Conservation (phyloP, 1,284 basidiomycete species). For the Waitea zeae region DNA sequence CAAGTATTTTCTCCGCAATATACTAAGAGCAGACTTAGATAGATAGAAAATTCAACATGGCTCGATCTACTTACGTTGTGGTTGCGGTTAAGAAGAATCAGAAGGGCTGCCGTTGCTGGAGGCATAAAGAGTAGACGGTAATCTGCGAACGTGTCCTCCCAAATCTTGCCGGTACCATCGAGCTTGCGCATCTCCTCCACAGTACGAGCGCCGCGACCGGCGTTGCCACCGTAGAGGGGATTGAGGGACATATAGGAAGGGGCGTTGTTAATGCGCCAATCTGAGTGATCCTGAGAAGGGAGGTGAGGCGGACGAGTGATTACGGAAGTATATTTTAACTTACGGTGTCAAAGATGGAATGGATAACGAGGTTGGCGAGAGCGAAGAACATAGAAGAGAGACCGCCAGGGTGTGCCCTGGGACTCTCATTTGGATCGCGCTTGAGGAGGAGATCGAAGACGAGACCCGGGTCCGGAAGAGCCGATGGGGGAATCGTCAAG, state of each 20-base stretch:
- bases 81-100: slow-evolving; percentile 69
- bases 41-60: not conserved
- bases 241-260: slow-evolving; percentile 78
- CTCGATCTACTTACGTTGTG: slow-evolving; percentile 60
- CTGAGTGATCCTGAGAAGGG: not conserved
- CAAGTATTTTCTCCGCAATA: slow-evolving; percentile 59
- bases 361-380: slow-evolving; percentile 71
- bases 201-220: slow-evolving; percentile 17
- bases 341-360: slow-evolving; percentile 25
- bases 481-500: slow-evolving; percentile 41
- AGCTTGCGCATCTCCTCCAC: slow-evolving; percentile 45
- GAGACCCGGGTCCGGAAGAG: slow-evolving; percentile 61
- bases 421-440: slow-evolving; percentile 41
- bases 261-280: slow-evolving; percentile 56
- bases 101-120: slow-evolving; percentile 52
- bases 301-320: slow-evolving; percentile 1
- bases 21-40: slow-evolving; percentile 27
- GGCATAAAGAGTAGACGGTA: slow-evolving; percentile 69
- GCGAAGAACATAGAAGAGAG: slow-evolving; percentile 66
- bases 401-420: slow-evolving; percentile 55
- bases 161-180: slow-evolving; percentile 47
- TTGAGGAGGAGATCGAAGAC: slow-evolving; percentile 57
- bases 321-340: slow-evolving; percentile 5
- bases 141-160: slow-evolving; percentile 62
- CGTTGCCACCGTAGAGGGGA: slow-evolving; percentile 60